A percentile compares a stretch with the other conserved stretches of the same genome.
Evolutionary conservation across 139 green algal species (phyloP).

Genomic region (Mesostigma viride): DNA sequence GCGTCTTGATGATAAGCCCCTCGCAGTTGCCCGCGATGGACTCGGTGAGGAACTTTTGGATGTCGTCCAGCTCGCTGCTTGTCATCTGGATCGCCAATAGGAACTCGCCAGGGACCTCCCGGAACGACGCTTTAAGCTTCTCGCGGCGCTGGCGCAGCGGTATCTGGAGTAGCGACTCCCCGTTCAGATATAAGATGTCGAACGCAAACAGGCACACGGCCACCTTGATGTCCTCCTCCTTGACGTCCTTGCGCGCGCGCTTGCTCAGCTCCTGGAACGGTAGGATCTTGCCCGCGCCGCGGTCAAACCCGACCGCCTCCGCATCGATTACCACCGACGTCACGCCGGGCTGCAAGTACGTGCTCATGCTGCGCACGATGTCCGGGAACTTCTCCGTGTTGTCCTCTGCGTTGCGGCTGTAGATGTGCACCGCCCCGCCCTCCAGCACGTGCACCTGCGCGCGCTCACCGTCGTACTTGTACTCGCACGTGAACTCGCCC

Average conservation of each 20-base stretch:
- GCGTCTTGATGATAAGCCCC: conserved; percentile 89
- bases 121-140: conserved; percentile 56
- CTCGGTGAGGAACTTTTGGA: conserved; percentile 68
- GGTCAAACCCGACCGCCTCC: conserved; percentile 84
- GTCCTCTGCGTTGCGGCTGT: conserved; percentile 77
- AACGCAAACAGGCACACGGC: conserved; percentile 82
- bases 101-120: conserved; percentile 55
- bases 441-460: conserved; percentile 53
- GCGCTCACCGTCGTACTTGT: conserved; percentile 96
- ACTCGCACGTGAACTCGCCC: conserved; percentile 87
- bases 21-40: conserved; percentile 74
- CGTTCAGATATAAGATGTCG: conserved; percentile 94
- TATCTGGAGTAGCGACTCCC: conserved; percentile 56
- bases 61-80: conserved; percentile 72
- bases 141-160: conserved; percentile 45
- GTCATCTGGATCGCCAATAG: conserved; percentile 66
- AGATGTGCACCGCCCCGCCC: conserved; percentile 34
- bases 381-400: conserved; percentile 90
- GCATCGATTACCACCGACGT: conserved; percentile 75
- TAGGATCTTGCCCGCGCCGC: conserved; percentile 61
- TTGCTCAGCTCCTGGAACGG: conserved; percentile 87
- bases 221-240: conserved; percentile 75
- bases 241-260: conserved; percentile 80
- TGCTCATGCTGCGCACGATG: conserved; percentile 48
- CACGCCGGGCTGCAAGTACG: conserved; percentile 30